Conservation (phyloP, 352 stramenopile species). For the Globisporangium spinosum region DNA sequence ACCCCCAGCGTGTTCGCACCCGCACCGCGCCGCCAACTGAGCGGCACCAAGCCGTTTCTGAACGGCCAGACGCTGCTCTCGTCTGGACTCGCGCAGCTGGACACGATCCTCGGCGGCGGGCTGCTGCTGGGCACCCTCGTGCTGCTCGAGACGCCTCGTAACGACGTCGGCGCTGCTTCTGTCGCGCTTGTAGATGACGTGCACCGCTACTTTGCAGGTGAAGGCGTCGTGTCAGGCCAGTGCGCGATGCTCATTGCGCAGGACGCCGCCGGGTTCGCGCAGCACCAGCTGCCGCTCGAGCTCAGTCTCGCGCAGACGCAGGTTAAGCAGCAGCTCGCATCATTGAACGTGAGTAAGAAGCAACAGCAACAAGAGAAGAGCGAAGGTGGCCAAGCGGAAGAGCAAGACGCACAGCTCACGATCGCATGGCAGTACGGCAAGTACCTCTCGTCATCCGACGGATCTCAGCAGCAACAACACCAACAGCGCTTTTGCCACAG, state of each 20-base stretch:
- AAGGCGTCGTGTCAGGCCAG: slow-evolving; percentile 49
- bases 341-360: slow-evolving; percentile 1
- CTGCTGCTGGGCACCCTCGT: slow-evolving; percentile 48
- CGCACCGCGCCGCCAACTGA: slow-evolving; percentile 11
- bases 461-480: slow-evolving; percentile 5
- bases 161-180: slow-evolving; percentile 21
- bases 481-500: slow-evolving; percentile 62
- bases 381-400: not conserved
- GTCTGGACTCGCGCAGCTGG: slow-evolving; percentile 47
- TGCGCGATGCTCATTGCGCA: slow-evolving; percentile 32
- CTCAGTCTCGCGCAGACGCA: slow-evolving; percentile 66
- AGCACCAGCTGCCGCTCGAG: slow-evolving; percentile 47
- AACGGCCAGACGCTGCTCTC: slow-evolving; percentile 65
- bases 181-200: slow-evolving; percentile 42
- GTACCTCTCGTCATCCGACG: slow-evolving; percentile 27
- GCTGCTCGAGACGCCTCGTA: slow-evolving; percentile 39
- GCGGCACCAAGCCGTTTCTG: slow-evolving; percentile 63
- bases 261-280: slow-evolving; percentile 35
- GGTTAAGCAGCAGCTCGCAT: slow-evolving; percentile 49
- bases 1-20: not conserved
- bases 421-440: slow-evolving; percentile 83
- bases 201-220: slow-evolving; percentile 59
- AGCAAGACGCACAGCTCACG: slow-evolving; percentile 29
- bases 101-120: slow-evolving; percentile 51
- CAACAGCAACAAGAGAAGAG: slow-evolving; percentile 9